These are phyloP conservation scores for Yamadazyma sp. DNA, from an alignment of 1,139 yeast species.

Conservation along the genomic window DNA sequence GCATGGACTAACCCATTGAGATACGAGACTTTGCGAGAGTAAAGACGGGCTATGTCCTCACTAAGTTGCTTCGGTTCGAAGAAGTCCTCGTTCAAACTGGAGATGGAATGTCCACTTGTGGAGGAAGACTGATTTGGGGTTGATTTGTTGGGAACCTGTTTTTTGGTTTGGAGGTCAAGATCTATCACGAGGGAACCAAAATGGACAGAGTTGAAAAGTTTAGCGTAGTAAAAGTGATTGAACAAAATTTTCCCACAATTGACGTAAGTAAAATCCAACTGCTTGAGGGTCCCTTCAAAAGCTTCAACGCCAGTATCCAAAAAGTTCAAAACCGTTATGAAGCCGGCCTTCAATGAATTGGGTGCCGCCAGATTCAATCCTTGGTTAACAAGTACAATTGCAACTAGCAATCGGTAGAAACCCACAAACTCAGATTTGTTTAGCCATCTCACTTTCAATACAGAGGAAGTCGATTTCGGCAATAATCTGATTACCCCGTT, in stretches of 20 bases:
- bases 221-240: not conserved
- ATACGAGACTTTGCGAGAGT: not conserved
- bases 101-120: too few relatives aligned
- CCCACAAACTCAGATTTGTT: slow-evolving; percentile 42
- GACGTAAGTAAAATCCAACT: not conserved
- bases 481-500: slow-evolving; percentile 22
- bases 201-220: not conserved
- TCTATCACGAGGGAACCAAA: not conserved
- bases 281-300: not conserved
- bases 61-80: not conserved
- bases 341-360: slow-evolving; percentile 3
- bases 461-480: not conserved
- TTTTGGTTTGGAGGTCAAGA: not conserved
- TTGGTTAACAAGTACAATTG: slow-evolving; percentile 20
- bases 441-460: slow-evolving; percentile 32
- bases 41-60: not conserved
- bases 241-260: not conserved
- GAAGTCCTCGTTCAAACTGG: not conserved
- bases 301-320: not conserved
- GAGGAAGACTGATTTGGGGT: too few relatives aligned
- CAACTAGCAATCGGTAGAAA: slow-evolving; percentile 39
- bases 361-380: not conserved
- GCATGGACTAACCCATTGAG: not conserved
- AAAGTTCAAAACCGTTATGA: not conserved
- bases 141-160: not conserved